A percentile compares a stretch with the other conserved stretches of the same genome.
phyloP scores from a whole-genome alignment of 352 stramenopile genomes.

The Phytophthora sp. region DNA sequence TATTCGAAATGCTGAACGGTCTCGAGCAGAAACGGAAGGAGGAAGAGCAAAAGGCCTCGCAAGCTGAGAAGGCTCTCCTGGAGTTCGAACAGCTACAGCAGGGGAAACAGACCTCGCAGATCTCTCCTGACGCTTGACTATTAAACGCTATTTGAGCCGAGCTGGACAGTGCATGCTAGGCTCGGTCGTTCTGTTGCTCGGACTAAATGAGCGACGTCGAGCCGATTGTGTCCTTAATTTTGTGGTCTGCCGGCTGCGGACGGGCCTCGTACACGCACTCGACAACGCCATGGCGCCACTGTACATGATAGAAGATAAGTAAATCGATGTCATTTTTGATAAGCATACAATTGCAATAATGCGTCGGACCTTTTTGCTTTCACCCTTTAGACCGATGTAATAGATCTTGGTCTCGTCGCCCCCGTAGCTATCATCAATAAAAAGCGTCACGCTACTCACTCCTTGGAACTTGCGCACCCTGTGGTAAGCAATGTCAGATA shows the following conservation, averaged over 20 bases:
- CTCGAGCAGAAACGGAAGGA: conserved; percentile 65
- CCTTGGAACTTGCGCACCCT: conserved; percentile 89
- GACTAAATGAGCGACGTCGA: conserved; percentile 59
- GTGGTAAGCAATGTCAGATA: conserved; percentile 8
- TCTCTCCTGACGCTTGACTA: conserved; percentile 28
- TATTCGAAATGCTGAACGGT: conserved; percentile 62
- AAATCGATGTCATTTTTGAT: conserved; percentile 12
- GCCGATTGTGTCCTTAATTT: conserved; percentile 59
- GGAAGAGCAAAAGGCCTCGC: conserved; percentile 65
- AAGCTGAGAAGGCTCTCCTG: conserved; percentile 52
- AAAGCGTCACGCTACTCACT: conserved; percentile 82
- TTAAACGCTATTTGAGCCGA: conserved; percentile 4
- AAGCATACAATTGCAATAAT: background rate
- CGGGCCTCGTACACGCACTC: conserved; percentile 86
- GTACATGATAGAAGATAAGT: conserved; percentile 14
- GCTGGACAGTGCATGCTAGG: background rate
- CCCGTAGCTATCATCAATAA: conserved; percentile 77
- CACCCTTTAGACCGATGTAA: conserved; percentile 89
- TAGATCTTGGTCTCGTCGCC: conserved; percentile 81
- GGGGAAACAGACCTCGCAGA: conserved; percentile 31
- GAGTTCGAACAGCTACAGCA: conserved; percentile 62
- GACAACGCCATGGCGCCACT: conserved; percentile 87
- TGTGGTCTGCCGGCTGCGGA: conserved; percentile 79
- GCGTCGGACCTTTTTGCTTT: conserved; percentile 79
- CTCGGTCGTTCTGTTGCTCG: conserved; percentile 1